Evolutionary conservation across 805 yeast genomes (phyloP).

Genomic region (Candida nitratophila): DNA sequence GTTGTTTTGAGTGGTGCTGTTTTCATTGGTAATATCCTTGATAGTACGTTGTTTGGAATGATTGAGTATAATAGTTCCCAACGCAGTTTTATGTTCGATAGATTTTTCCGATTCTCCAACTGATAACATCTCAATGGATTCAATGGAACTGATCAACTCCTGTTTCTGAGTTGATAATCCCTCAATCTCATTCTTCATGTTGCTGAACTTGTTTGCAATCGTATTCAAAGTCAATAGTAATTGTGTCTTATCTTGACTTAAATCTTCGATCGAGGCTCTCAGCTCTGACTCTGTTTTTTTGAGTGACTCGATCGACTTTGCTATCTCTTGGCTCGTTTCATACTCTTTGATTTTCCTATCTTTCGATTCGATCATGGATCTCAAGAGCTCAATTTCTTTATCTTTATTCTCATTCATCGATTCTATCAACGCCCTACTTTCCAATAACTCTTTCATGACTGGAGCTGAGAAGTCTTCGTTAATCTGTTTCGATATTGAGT

Average conservation of each 20-base stretch:
- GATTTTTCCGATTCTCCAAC: neutral
- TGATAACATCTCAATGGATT: neutral
- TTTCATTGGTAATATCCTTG: neutral
- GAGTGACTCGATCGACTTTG: neutral
- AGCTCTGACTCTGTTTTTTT: neutral
- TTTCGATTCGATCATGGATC: neutral
- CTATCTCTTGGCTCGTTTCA: neutral
- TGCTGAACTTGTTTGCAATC: neutral
- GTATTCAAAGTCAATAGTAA: neutral
- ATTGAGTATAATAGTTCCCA: neutral
- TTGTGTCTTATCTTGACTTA: neutral
- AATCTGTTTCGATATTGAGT: no score
- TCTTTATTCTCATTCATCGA: neutral
- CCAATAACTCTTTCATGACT: neutral
- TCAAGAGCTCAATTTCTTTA: neutral
- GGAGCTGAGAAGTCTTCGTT: neutral
- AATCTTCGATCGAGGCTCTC: neutral
- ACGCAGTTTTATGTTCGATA: neutral
- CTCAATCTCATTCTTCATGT: neutral
- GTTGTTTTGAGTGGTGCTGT: neutral
- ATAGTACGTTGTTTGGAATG: neutral
- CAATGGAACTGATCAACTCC: neutral
- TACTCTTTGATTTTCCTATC: neutral
- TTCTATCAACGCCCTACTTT: neutral
- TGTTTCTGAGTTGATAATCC: neutral